phyloP scores from a whole-genome alignment of 2,329 filamentous ascomycete genomes.

The Alternaria infectoria region DNA sequence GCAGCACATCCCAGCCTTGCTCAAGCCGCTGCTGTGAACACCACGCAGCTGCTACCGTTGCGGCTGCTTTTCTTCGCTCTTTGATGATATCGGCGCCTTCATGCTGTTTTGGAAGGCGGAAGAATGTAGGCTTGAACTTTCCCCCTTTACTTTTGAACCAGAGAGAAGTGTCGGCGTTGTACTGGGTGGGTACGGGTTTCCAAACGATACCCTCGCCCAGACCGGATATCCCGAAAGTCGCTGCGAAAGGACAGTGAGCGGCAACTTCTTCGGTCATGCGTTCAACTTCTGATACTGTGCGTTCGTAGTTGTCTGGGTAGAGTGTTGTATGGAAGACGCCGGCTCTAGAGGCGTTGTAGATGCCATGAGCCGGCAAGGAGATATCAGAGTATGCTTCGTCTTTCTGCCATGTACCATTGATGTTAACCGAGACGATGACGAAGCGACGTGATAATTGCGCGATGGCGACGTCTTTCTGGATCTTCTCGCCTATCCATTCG shows the following conservation, averaged over 20 bases:
- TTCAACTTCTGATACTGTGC: neutral
- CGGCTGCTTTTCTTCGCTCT: constrained; percentile 20
- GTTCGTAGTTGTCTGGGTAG: neutral
- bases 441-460: constrained; percentile 31
- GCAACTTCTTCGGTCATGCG: neutral
- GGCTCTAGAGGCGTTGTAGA: neutral
- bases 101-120: constrained; percentile 21
- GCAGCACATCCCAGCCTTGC: constrained; percentile 35
- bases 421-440: constrained; percentile 35
- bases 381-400: neutral
- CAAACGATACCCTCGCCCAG: neutral
- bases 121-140: constrained; percentile 32
- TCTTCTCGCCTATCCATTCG: constrained; percentile 38
- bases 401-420: constrained; percentile 36
- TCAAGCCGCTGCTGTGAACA: constrained; percentile 29
- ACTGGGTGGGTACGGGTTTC: neutral
- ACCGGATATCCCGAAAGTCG: neutral
- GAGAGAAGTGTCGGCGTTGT: neutral
- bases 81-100: neutral
- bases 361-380: neutral
- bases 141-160: constrained; percentile 22
- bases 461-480: constrained; percentile 31
- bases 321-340: neutral
- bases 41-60: constrained; percentile 22
- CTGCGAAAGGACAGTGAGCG: neutral